A percentile compares a stretch with the other conserved stretches of the same genome.
These are phyloP conservation scores for Amanita fuliginea DNA, from an alignment of 768 basidiomycete genomes.

Conservation along the genomic window DNA sequence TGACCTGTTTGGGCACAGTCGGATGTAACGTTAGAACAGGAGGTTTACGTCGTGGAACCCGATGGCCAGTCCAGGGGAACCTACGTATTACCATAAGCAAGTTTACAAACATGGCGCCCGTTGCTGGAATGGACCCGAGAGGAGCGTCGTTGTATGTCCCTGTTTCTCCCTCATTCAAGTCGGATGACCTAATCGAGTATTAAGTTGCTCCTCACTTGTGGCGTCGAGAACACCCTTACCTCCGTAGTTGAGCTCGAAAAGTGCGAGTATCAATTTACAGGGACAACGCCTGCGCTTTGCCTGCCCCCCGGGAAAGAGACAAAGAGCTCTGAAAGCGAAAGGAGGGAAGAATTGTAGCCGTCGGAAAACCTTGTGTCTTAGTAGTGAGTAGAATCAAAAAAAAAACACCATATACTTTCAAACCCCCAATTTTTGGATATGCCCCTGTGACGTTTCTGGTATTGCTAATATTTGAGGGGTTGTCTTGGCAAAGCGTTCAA, in stretches of 20 bases:
- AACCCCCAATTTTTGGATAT: background rate
- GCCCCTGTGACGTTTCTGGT: background rate
- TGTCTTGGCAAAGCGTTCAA: background rate
- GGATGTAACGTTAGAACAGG: slow-evolving; percentile 24
- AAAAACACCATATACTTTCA: background rate
- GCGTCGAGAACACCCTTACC: slow-evolving; percentile 70
- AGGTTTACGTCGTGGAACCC: slow-evolving; percentile 77
- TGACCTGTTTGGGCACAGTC: background rate
- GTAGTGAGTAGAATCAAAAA: slow-evolving; percentile 3
- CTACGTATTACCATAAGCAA: slow-evolving; percentile 74
- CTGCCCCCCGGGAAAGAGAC: slow-evolving; percentile 34
- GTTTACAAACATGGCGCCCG: slow-evolving; percentile 74
- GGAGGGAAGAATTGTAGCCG: slow-evolving; percentile 1
- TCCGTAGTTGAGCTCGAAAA: slow-evolving; percentile 87
- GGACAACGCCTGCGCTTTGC: slow-evolving; percentile 79
- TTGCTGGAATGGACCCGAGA: slow-evolving; percentile 95
- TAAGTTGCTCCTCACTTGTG: slow-evolving; percentile 77
- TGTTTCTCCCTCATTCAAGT: background rate
- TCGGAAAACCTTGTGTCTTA: background rate
- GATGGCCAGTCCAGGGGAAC: slow-evolving; percentile 44
- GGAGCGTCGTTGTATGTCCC: slow-evolving; percentile 61
- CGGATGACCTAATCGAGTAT: background rate
- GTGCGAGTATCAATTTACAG: slow-evolving; percentile 88
- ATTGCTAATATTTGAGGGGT: background rate
- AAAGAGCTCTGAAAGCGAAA: slow-evolving; percentile 8